Percentiles rank a stretch among this genome's conserved stretches.
Evolutionary conservation across 1,284 basidiomycete genomes (phyloP).

Genomic region (Moesziomyces antarcticus): DNA sequence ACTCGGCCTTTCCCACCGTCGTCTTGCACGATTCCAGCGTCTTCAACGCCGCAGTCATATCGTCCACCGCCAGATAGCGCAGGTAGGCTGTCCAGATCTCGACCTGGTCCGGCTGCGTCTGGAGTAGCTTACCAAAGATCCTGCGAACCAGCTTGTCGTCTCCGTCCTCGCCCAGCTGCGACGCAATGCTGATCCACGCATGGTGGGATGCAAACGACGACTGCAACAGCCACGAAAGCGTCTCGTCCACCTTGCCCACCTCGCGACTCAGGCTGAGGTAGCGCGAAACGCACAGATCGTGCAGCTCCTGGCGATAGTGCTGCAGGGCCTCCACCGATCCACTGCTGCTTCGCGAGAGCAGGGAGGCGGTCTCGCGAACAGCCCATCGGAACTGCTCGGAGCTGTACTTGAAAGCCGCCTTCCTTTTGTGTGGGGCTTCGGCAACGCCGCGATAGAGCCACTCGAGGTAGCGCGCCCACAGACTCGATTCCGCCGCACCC

Average conservation of each 20-base stretch:
- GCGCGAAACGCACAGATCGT: slow-evolving; percentile 37
- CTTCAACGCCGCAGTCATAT: slow-evolving; percentile 26
- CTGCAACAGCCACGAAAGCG: slow-evolving; percentile 28
- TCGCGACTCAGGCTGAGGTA: slow-evolving; percentile 27
- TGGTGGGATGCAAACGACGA: slow-evolving; percentile 26
- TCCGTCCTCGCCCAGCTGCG: slow-evolving; percentile 2
- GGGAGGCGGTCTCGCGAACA: slow-evolving; percentile 32
- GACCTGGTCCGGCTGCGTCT: slow-evolving; percentile 23
- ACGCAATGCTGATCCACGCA: slow-evolving; percentile 24
- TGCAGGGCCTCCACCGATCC: slow-evolving; percentile 30
- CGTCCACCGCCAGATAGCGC: slow-evolving; percentile 8
- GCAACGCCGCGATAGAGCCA: slow-evolving; percentile 38
- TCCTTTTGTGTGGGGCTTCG: slow-evolving; percentile 12
- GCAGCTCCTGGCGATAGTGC: slow-evolving; percentile 26
- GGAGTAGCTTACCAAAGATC: slow-evolving; percentile 29
- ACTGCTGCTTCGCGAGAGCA: slow-evolving; percentile 30
- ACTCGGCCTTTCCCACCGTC: slow-evolving; percentile 20
- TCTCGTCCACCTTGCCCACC: slow-evolving; percentile 18
- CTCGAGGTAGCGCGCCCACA: slow-evolving; percentile 34
- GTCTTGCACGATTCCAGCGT: slow-evolving; percentile 15
- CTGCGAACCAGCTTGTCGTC: slow-evolving; percentile 9
- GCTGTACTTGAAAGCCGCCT: slow-evolving; percentile 20
- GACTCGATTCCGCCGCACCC: slow-evolving; percentile 12
- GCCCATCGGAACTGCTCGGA: slow-evolving; percentile 44
- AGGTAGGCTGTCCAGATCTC: slow-evolving; percentile 34